These are phyloP conservation scores for Emmonsiellopsis sp. DNA, from an alignment of 2,329 filamentous ascomycete genomes.

Conservation along the genomic window DNA sequence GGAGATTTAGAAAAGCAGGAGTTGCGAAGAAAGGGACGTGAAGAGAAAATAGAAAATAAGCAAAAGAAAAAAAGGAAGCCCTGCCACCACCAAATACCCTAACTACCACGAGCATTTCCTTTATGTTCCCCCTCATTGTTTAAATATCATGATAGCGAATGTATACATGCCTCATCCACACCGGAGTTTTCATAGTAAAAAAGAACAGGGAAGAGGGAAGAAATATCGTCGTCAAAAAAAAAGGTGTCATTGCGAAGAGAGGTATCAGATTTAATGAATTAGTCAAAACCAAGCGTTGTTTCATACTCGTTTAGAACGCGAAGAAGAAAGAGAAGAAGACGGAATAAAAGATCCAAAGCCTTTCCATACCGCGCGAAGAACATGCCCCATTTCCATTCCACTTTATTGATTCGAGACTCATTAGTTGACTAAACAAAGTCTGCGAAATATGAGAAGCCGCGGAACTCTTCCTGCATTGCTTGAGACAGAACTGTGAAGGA, in stretches of 20 bases:
- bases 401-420: no score
- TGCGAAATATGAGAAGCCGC: constrained; percentile 93
- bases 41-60: neutral
- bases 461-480: constrained; percentile 99
- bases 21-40: no score
- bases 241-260: neutral
- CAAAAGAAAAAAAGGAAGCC: neutral
- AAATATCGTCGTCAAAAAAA: neutral
- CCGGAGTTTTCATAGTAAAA: neutral
- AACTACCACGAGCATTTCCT: neutral
- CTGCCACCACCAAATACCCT: neutral
- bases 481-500: constrained; percentile 69
- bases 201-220: neutral
- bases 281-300: neutral
- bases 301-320: neutral
- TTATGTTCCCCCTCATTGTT: neutral
- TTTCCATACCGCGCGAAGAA: neutral
- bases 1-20: neutral
- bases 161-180: no score
- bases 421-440: constrained; percentile 59
- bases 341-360: constrained; percentile 10
- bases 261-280: neutral
- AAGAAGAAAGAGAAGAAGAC: neutral
- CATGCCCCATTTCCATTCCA: no score
- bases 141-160: neutral